These are phyloP conservation scores for Sclerotinia spermophila DNA, from an alignment of 2,329 filamentous ascomycete genomes.

Conservation along the genomic window DNA sequence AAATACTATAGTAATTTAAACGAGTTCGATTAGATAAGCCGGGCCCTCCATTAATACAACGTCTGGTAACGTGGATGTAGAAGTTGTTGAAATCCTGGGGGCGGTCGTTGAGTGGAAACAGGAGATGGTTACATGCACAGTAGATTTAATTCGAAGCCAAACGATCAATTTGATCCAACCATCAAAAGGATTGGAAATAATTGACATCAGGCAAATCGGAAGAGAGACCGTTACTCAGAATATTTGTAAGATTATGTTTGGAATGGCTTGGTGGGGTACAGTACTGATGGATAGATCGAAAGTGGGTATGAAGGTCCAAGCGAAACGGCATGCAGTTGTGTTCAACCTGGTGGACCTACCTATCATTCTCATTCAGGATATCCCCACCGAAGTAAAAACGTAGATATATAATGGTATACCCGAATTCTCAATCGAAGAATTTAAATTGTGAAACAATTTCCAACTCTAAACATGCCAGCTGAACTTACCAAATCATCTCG, in stretches of 20 bases:
- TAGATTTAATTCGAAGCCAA: neutral
- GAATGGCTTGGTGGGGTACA: neutral
- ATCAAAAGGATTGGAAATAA: neutral
- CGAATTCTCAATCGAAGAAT: neutral
- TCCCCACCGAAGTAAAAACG: neutral
- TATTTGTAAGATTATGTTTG: neutral
- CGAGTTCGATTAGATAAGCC: too few species aligned
- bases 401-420: neutral
- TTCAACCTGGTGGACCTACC: neutral
- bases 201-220: neutral
- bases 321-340: neutral
- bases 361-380: neutral
- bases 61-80: neutral
- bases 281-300: neutral
- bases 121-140: neutral
- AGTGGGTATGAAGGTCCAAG: neutral
- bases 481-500: slow-evolving; percentile 13
- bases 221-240: neutral
- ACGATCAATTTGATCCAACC: neutral
- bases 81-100: neutral
- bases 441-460: neutral
- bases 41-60: too few species aligned
- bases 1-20: too few species aligned
- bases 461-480: slow-evolving; percentile 8
- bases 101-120: neutral